These are phyloP conservation scores for Niveomyces coronatus DNA, from an alignment of 2,329 filamentous ascomycete species.

Conservation along the genomic window DNA sequence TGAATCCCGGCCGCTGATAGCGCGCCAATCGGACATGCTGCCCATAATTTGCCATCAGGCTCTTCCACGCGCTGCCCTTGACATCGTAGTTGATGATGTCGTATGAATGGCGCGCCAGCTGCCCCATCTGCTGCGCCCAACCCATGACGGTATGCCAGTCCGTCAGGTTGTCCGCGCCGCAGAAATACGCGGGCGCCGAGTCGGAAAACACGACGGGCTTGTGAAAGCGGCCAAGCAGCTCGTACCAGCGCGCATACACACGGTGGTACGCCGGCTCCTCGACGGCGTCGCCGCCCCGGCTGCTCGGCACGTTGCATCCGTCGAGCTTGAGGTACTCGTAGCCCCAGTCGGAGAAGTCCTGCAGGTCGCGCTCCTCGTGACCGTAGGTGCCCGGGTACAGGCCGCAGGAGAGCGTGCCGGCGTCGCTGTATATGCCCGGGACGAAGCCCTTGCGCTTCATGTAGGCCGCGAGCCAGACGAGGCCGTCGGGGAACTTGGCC, in stretches of 20 bases:
- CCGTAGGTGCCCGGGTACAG: conserved; percentile 30
- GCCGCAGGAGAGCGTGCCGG: conserved; percentile 33
- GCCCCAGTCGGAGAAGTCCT: conserved; percentile 27
- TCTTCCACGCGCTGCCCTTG: conserved; percentile 33
- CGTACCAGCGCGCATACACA: conserved; percentile 33
- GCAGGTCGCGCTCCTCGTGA: conserved; percentile 31
- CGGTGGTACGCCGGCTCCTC: conserved; percentile 14
- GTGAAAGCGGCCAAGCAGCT: conserved; percentile 23
- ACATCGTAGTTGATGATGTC: conserved; percentile 30
- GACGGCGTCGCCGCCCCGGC: no score
- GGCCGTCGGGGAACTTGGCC: conserved; percentile 30
- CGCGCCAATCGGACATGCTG: conserved; percentile 31
- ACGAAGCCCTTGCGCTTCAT: conserved; percentile 28
- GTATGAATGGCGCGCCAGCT: conserved; percentile 33
- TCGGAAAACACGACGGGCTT: conserved; percentile 33
- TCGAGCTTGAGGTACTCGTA: conserved; percentile 31
- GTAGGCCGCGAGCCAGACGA: conserved; percentile 30
- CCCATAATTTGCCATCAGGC: conserved; percentile 37
- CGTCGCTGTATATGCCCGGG: conserved; percentile 36
- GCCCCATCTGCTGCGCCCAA: conserved; percentile 29
- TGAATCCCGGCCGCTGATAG: conserved; percentile 26
- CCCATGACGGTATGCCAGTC: conserved; percentile 36
- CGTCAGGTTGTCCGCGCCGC: conserved; percentile 22
- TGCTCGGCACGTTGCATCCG: conserved; percentile 26
- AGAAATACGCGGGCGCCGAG: conserved; percentile 36